Evolutionary conservation across 2,329 filamentous ascomycete species (phyloP).

Genomic region (Daldinia sp.): DNA sequence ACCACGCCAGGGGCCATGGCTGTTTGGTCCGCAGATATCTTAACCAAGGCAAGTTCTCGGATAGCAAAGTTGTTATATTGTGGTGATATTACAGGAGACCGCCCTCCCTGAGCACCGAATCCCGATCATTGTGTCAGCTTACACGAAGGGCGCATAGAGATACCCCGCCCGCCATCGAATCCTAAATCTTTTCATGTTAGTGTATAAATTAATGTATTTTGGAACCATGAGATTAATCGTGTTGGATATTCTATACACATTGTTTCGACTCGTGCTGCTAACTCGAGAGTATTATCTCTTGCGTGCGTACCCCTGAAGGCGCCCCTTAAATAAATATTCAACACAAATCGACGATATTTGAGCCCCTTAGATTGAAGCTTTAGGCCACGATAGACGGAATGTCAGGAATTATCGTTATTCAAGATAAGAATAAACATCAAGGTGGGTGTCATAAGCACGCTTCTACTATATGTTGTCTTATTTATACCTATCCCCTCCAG

Average conservation of each 20-base stretch:
- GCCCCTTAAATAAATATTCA: no score
- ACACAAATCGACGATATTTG: not conserved
- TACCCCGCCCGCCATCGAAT: not conserved
- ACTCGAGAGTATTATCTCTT: not conserved
- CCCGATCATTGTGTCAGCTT: not conserved
- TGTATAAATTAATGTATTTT: no score
- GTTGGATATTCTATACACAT: not conserved
- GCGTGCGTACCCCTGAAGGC: not conserved
- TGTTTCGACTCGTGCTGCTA: not conserved
- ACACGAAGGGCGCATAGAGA: not conserved
- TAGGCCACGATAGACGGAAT: not conserved
- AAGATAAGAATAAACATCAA: not conserved
- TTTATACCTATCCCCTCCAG: no score
- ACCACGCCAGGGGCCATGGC: no score
- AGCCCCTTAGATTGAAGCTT: not conserved
- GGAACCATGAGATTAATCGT: not conserved
- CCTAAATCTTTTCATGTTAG: not conserved
- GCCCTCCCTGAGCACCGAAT: not conserved
- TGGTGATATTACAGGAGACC: no score
- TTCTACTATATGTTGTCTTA: not conserved
- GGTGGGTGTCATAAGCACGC: not conserved
- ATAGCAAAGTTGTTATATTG: no score
- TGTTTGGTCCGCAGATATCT: no score
- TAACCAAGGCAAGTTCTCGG: no score
- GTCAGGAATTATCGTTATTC: not conserved